Evolutionary conservation across 2,329 filamentous ascomycete genomes (phyloP).

Genomic region (Hypoxylon sp.): DNA sequence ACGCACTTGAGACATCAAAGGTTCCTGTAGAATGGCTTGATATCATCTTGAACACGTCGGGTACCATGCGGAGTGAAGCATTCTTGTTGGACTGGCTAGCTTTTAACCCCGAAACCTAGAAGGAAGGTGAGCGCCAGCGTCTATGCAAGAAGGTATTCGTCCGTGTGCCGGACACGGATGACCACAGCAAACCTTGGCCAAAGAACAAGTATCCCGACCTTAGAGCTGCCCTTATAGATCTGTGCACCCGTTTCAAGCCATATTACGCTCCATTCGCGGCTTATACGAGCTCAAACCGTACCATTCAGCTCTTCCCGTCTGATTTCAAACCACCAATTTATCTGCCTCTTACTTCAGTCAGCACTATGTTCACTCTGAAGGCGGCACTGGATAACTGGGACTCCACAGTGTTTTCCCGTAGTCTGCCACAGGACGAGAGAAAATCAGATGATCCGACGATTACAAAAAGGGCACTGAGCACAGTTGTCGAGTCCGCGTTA

Average conservation of each 20-base stretch:
- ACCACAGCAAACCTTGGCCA: constrained; percentile 40
- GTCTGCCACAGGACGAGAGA: background rate
- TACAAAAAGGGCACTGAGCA: background rate
- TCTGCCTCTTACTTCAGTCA: constrained; percentile 28
- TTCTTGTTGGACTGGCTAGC: background rate
- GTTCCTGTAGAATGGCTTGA: constrained; percentile 46
- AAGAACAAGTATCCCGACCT: constrained; percentile 43
- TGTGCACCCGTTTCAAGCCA: constrained; percentile 41
- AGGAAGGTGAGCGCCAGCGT: constrained; percentile 6
- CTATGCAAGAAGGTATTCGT: constrained; percentile 24
- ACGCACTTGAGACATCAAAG: constrained; percentile 9
- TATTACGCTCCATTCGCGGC: constrained; percentile 47
- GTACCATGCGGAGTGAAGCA: constrained; percentile 32
- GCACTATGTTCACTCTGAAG: constrained; percentile 41
- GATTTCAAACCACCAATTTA: constrained; percentile 20
- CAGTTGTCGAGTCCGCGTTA: background rate
- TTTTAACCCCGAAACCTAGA: background rate
- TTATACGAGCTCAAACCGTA: constrained; percentile 33
- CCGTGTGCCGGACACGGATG: constrained; percentile 22
- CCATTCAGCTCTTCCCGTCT: constrained; percentile 41
- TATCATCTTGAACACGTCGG: constrained; percentile 45
- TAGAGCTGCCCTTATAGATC: constrained; percentile 43
- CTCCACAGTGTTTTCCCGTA: constrained; percentile 2
- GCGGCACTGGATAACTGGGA: constrained; percentile 39
- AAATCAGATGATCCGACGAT: background rate